Evolutionary conservation across 805 yeast species (phyloP).

Genomic region (Kurtzmaniella cleridarum): DNA sequence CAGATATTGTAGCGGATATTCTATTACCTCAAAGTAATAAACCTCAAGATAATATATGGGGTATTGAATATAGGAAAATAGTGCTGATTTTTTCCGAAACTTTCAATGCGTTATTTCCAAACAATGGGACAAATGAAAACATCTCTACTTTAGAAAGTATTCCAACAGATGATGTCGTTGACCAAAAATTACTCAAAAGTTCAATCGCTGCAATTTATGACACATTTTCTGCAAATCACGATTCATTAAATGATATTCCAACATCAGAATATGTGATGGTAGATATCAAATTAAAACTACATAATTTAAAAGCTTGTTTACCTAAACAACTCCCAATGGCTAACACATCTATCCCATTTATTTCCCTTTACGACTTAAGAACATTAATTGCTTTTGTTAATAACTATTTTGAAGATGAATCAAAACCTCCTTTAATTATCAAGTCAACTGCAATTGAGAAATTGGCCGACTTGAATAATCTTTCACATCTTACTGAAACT

Average conservation of each 20-base stretch:
- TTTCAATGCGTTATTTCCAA: constrained; percentile 18
- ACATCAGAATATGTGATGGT: constrained; percentile 50
- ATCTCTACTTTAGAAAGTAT: constrained; percentile 3
- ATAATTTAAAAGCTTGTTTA: constrained; percentile 52
- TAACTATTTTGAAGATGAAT: constrained; percentile 15
- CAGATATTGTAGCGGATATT: constrained; percentile 66
- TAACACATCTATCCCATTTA: constrained; percentile 45
- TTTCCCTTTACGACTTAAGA: constrained; percentile 54
- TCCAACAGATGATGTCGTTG: constrained; percentile 1
- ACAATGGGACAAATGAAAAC: neutral
- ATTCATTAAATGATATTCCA: constrained; percentile 3
- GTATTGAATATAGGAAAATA: constrained; percentile 15
- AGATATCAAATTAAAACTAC: constrained; percentile 60
- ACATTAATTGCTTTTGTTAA: constrained; percentile 61
- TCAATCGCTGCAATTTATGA: constrained; percentile 39
- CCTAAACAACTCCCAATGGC: constrained; percentile 49
- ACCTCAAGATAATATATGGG: constrained; percentile 9
- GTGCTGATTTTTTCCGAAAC: constrained; percentile 23
- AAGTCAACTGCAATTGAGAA: constrained; percentile 38
- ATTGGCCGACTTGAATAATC: constrained; percentile 32
- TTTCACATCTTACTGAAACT: constrained; percentile 34
- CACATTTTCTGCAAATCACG: constrained; percentile 23
- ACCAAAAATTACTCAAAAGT: constrained; percentile 22
- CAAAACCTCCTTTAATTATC: constrained; percentile 24
- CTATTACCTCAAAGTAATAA: constrained; percentile 51